These are phyloP conservation scores for Xylaria castorea DNA, from an alignment of 495 filamentous ascomycete genomes.

Conservation along the genomic window DNA sequence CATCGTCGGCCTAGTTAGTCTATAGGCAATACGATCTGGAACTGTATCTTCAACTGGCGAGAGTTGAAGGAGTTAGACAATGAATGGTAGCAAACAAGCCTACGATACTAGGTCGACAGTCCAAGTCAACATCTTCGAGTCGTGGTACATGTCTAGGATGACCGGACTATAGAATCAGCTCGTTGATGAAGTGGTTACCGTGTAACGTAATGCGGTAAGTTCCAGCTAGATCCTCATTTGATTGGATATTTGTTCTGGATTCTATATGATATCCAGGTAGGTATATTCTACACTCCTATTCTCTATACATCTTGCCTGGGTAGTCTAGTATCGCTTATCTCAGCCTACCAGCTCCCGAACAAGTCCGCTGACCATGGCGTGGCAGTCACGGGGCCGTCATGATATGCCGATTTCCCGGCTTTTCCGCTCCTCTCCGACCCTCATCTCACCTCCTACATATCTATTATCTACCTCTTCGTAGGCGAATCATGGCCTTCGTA, in stretches of 20 bases:
- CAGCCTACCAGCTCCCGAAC: not conserved
- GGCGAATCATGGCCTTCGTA: not conserved
- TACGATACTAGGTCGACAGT: not conserved
- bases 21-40: not conserved
- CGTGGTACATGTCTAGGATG: not conserved
- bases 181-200: not conserved
- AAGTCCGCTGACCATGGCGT: not conserved
- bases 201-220: not conserved
- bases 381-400: not conserved
- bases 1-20: not conserved
- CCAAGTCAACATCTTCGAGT: not conserved
- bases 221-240: not conserved
- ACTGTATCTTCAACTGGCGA: not conserved
- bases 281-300: no score
- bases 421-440: not conserved
- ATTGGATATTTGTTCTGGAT: not conserved
- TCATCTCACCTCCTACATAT: not conserved
- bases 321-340: not conserved
- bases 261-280: not conserved
- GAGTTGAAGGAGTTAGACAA: not conserved
- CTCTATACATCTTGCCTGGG: no score
- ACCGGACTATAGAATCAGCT: not conserved
- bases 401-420: not conserved
- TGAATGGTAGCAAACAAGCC: not conserved
- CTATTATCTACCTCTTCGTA: not conserved